Conservation (phyloP, 768 basidiomycete genomes). For the Russula foetens region DNA sequence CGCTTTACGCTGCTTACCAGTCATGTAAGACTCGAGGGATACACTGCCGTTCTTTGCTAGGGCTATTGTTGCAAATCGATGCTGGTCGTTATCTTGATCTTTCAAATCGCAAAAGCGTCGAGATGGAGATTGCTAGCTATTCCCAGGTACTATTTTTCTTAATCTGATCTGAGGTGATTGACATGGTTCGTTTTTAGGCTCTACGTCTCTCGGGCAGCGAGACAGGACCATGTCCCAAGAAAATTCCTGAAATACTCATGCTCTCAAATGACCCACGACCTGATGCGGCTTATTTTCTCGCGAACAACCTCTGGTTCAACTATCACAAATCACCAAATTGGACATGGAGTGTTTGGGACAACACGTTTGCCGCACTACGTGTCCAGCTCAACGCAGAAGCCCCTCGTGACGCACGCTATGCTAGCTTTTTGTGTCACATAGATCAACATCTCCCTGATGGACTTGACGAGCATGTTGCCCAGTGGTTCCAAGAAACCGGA, state of each 20-base stretch:
- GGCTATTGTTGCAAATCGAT: slow-evolving; percentile 58
- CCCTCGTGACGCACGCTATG: slow-evolving; percentile 56
- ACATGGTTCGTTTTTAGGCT: slow-evolving; percentile 28
- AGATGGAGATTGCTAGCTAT: slow-evolving; percentile 51
- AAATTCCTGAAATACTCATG: slow-evolving; percentile 55
- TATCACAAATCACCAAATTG: slow-evolving; percentile 68
- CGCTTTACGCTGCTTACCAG: slow-evolving; percentile 55
- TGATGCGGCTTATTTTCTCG: slow-evolving; percentile 61
- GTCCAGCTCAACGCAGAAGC: slow-evolving; percentile 44
- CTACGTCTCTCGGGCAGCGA: slow-evolving; percentile 32
- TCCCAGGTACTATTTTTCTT: slow-evolving; percentile 37
- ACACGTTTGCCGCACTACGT: slow-evolving; percentile 64
- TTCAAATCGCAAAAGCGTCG: slow-evolving; percentile 51
- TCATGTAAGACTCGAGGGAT: slow-evolving; percentile 56
- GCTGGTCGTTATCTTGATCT: slow-evolving; percentile 46
- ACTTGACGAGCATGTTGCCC: slow-evolving; percentile 60
- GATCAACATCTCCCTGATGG: slow-evolving; percentile 71
- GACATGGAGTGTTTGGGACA: slow-evolving; percentile 83
- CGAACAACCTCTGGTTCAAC: slow-evolving; percentile 75
- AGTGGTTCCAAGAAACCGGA: slow-evolving; percentile 71
- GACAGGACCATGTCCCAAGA: slow-evolving; percentile 30
- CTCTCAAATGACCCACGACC: slow-evolving; percentile 51
- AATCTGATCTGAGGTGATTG: background rate
- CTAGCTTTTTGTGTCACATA: slow-evolving; percentile 60
- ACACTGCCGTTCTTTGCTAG: slow-evolving; percentile 59